Percentiles rank a stretch among this genome's conserved stretches.
phyloP scores from a whole-genome alignment of 345 rosid species.

The Erysimum cheiranthoides region DNA sequence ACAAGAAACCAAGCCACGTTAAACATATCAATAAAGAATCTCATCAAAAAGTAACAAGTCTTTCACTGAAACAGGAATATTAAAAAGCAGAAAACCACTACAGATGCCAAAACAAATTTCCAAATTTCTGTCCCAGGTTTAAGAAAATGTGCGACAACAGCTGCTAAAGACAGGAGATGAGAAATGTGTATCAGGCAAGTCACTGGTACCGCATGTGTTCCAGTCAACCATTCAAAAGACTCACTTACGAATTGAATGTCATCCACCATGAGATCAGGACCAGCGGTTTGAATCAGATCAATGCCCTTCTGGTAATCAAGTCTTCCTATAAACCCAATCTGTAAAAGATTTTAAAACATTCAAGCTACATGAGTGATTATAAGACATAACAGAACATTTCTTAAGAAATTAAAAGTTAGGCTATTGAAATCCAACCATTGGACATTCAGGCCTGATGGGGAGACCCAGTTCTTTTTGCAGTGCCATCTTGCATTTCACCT shows the following conservation, averaged over 20 bases:
- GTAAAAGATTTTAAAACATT: conserved; percentile 3
- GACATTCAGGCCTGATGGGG: conserved; percentile 82
- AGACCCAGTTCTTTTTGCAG: conserved; percentile 92
- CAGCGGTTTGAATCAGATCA: conserved; percentile 72
- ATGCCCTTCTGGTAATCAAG: conserved; percentile 96
- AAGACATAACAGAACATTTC: neutral
- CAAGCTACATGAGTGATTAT: conserved; percentile 10
- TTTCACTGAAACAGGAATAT: neutral
- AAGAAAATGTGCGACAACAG: conserved; percentile 6
- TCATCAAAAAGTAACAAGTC: neutral
- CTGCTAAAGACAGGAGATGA: conserved; percentile 1
- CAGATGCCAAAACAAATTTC: neutral
- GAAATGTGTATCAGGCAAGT: neutral
- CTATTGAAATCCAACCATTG: conserved; percentile 60
- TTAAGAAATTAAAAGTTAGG: neutral
- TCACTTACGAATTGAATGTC: conserved; percentile 93
- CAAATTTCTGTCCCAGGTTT: neutral
- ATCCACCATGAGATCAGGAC: conserved; percentile 79
- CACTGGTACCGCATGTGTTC: neutral
- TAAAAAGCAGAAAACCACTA: neutral
- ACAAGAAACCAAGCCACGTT: conserved; percentile 31
- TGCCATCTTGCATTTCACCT: conserved; percentile 85
- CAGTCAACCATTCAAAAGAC: conserved; percentile 32
- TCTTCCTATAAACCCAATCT: conserved; percentile 98
- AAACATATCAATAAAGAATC: neutral